These are phyloP conservation scores for Xylaria polymorpha DNA, from an alignment of 2,329 filamentous ascomycete species.

Conservation along the genomic window DNA sequence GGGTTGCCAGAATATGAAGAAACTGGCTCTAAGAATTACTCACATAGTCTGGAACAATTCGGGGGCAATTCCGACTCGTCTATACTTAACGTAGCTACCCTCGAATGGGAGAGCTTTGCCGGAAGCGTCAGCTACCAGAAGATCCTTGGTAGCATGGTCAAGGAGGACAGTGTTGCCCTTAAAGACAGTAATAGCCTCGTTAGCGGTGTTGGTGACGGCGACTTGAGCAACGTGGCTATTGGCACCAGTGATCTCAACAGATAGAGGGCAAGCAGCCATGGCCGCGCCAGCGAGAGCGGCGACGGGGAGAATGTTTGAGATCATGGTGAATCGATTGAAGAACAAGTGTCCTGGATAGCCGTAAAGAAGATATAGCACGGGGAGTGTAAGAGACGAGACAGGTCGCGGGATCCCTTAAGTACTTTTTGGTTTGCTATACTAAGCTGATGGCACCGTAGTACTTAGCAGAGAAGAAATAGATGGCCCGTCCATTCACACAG, in stretches of 20 bases:
- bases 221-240: slow-evolving; percentile 36
- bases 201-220: slow-evolving; percentile 39
- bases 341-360: slow-evolving; percentile 16
- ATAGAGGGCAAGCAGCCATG: slow-evolving; percentile 41
- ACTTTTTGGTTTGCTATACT: slow-evolving; percentile 21
- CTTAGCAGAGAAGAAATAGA: slow-evolving; percentile 13
- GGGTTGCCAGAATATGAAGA: not conserved
- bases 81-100: slow-evolving; percentile 39
- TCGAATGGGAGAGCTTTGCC: slow-evolving; percentile 39
- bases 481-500: slow-evolving; percentile 27
- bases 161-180: slow-evolving; percentile 40
- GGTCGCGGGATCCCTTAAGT: slow-evolving; percentile 29
- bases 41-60: slow-evolving; percentile 41
- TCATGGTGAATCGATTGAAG: slow-evolving; percentile 32
- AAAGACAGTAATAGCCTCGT: slow-evolving; percentile 40
- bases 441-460: slow-evolving; percentile 12
- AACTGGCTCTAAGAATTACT: not conserved
- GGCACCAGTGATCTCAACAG: slow-evolving; percentile 38
- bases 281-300: slow-evolving; percentile 39
- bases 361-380: slow-evolving; percentile 14
- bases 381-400: slow-evolving; percentile 3
- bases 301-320: slow-evolving; percentile 39
- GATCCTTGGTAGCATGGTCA: slow-evolving; percentile 40
- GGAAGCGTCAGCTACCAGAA: slow-evolving; percentile 35
- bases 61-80: slow-evolving; percentile 27